These are phyloP conservation scores for Lignosus rhinocerotis DNA, from an alignment of 1,284 basidiomycete species.

Conservation along the genomic window DNA sequence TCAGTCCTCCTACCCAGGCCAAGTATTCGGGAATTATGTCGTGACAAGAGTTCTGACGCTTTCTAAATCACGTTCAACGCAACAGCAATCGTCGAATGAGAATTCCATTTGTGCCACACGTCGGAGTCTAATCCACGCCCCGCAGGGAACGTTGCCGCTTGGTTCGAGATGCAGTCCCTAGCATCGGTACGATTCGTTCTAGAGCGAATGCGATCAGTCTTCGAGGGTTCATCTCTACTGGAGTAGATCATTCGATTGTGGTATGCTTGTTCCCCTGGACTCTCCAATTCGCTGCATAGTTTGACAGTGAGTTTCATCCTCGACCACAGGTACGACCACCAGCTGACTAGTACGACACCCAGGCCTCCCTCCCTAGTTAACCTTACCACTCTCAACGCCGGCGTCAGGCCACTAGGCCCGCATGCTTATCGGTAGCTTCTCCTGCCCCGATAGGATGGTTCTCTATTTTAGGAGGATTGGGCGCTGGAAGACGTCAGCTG, in stretches of 20 bases:
- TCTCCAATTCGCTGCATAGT: not conserved
- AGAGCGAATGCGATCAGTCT: not conserved
- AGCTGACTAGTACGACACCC: not conserved
- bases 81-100: not conserved
- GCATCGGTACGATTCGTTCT: not conserved
- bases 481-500: conserved; percentile 19
- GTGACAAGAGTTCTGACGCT: not conserved
- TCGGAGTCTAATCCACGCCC: not conserved
- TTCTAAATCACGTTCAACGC: not conserved
- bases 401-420: conserved; percentile 10
- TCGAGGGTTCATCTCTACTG: not conserved
- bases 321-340: not conserved
- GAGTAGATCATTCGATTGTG: not conserved
- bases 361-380: not conserved
- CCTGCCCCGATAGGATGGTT: conserved; percentile 4
- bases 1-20: not conserved
- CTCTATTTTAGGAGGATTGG: conserved; percentile 14
- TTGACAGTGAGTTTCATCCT: not conserved
- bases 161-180: not conserved
- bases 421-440: conserved; percentile 20
- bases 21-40: not conserved
- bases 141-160: not conserved
- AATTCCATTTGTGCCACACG: not conserved
- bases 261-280: not conserved
- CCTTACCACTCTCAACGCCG: not conserved